Percentiles rank a stretch among this genome's conserved stretches.
Evolutionary conservation across 1,284 basidiomycete genomes (phyloP).

Genomic region (Sanghuangporus weigelae): DNA sequence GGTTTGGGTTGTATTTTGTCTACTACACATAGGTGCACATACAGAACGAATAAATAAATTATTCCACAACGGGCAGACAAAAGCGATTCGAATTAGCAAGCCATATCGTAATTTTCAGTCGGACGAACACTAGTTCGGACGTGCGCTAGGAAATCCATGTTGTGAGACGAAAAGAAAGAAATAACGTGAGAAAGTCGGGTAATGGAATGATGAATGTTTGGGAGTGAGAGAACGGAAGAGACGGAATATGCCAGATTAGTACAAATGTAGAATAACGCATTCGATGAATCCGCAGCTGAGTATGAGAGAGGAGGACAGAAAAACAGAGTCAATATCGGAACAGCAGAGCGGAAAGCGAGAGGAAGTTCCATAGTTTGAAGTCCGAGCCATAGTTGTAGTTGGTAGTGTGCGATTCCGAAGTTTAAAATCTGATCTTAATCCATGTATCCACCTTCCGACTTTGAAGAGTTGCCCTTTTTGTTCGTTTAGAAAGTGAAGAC

Average conservation of each 20-base stretch:
- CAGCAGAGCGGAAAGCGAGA: not conserved
- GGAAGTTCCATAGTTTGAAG: not conserved
- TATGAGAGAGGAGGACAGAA: not conserved
- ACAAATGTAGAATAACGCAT: too few species aligned
- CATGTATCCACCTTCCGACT: not conserved
- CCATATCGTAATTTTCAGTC: not conserved
- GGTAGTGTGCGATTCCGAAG: too few species aligned
- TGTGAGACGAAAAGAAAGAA: not conserved
- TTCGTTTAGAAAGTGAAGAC: constrained; percentile 25
- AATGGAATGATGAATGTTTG: not conserved
- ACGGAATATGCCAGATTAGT: not conserved
- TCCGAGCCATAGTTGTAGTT: too few species aligned
- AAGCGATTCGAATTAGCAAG: not conserved
- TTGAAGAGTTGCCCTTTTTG: not conserved
- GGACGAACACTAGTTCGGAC: not conserved
- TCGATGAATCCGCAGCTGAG: not conserved
- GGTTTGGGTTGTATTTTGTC: too few species aligned
- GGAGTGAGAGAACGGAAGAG: not conserved
- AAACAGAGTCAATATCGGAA: not conserved
- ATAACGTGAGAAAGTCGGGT: not conserved
- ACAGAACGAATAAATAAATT: not conserved
- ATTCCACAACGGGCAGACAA: not conserved
- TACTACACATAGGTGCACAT: not conserved
- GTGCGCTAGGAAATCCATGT: not conserved
- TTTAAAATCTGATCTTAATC: too few species aligned